Percentiles rank a stretch among this genome's conserved stretches.
Evolutionary conservation across 179 eudicot species (phyloP).

Genomic region (Corrigiola litoralis): DNA sequence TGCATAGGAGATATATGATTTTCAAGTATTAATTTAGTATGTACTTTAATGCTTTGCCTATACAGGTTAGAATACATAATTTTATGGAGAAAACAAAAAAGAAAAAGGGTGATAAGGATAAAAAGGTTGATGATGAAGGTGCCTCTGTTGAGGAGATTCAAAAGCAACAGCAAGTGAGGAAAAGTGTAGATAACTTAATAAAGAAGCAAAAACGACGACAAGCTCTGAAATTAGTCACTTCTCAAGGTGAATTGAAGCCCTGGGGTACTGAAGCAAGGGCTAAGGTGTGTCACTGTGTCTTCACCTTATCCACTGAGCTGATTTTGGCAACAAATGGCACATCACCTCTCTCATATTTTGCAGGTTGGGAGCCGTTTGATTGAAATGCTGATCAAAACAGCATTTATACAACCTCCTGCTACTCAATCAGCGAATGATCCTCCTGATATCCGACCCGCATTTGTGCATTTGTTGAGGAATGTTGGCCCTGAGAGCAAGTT

Average conservation of each 20-base stretch:
- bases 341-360: slow-evolving; percentile 16
- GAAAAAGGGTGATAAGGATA: slow-evolving; percentile 35
- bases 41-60: not conserved
- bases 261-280: slow-evolving; percentile 82
- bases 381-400: slow-evolving; percentile 75
- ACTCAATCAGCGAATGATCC: slow-evolving; percentile 52
- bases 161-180: slow-evolving; percentile 47
- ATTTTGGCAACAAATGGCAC: slow-evolving; percentile 3
- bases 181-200: slow-evolving; percentile 57
- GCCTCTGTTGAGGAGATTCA: slow-evolving; percentile 21
- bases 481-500: slow-evolving; percentile 53
- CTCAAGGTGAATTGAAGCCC: slow-evolving; percentile 48
- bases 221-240: slow-evolving; percentile 52
- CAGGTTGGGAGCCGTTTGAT: slow-evolving; percentile 89
- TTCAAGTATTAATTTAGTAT: not conserved
- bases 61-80: slow-evolving; percentile 66
- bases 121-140: slow-evolving; percentile 37
- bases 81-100: slow-evolving; percentile 67
- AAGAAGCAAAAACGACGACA: slow-evolving; percentile 74
- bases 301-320: not conserved
- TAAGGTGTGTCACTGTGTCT: slow-evolving; percentile 36
- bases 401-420: slow-evolving; percentile 74
- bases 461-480: slow-evolving; percentile 55
- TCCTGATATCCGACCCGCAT: slow-evolving; percentile 92
- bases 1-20: not conserved